Evolutionary conservation across 345 rosid species (phyloP), one percentile per base, ranked within the genome.

Genomic region (Nephelium lappaceum): DNA sequence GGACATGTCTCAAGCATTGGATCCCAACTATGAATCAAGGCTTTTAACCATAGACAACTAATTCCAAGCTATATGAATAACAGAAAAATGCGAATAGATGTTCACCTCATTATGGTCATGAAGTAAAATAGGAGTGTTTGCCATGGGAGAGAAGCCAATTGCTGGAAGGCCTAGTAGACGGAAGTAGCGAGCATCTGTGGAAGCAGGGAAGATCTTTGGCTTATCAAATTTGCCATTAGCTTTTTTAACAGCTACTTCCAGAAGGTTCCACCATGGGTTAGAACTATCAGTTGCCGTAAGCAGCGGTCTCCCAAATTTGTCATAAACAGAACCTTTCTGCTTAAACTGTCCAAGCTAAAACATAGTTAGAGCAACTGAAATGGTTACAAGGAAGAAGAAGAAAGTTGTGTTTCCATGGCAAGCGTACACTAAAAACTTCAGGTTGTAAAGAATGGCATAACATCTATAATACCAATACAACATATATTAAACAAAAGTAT

Each of bases 101-200:
- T 10, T 60, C 74, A 90, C 98, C 99, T 96, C 99, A 71, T 96
- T 92, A 79, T 96, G 99, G 84, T 88, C 97, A 73, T 96, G 99
- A 78, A 96, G 91, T 75, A 96, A 88, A 72, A 89, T 42, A 61
- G 98, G 99, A 23, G 98, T 96, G 81, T 96, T 91, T 64, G 91
- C 91, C 87, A 96, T 93, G 7, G 97, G 99, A 69, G 98, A 94
- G 83, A 96, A 94, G 38, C 98, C 97, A 83, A 96, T 87, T 3
- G 98, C 97, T 25, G 94, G 94, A 65, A 96, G 42, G 72, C 98
- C 98, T 58, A 23, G 81, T 23, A 58, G 36, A 27, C 97, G 87
- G 74, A 94, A 93, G 85, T 88, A 91, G 74, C 92, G 95, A 83
- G 93, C 84, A 84, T 96, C 99, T 5, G 98, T 96, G 60, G 99